Percentiles rank a stretch among this genome's conserved stretches.
Conservation (phyloP, 208 protist genomes). For the Wallacemonas sp. region DNA sequence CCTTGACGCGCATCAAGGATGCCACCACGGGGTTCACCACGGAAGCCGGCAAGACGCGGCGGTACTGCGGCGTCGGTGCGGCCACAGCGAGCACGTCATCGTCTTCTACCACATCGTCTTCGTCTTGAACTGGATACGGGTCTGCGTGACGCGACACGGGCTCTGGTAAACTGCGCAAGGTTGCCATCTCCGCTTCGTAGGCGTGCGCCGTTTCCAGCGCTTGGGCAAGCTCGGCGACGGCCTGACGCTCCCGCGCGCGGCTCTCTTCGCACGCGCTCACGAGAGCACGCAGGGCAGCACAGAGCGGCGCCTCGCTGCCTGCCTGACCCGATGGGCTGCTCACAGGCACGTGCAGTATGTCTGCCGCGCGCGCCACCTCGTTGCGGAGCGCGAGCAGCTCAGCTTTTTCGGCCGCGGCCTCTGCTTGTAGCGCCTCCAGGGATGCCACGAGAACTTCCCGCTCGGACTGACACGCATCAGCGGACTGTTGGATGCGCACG, state of each 20-base stretch:
- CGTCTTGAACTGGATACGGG: too few relatives aligned
- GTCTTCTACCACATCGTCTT: conserved; percentile 12
- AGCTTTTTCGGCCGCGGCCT: too few relatives aligned
- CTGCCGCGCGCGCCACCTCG: neutral
- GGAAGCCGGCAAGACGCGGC: conserved; percentile 30
- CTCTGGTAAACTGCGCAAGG: neutral
- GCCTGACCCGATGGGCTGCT: neutral
- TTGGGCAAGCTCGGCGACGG: neutral
- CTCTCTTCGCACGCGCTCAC: neutral
- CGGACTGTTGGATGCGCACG: too few relatives aligned
- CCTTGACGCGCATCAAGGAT: conserved; percentile 55
- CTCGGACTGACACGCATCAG: too few relatives aligned
- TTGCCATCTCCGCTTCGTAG: neutral
- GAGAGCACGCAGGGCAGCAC: neutral
- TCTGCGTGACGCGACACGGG: too few relatives aligned
- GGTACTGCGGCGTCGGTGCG: conserved; percentile 25
- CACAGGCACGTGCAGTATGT: neutral
- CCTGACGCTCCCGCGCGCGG: neutral
- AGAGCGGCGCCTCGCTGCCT: too few relatives aligned
- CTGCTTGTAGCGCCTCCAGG: too few relatives aligned
- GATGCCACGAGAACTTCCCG: too few relatives aligned
- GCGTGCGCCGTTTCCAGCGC: neutral
- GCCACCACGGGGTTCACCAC: conserved; percentile 39
- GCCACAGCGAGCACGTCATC: neutral
- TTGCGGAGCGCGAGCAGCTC: neutral